phyloP scores from a whole-genome alignment of 768 basidiomycete genomes.

The Boletus eberwhitei region DNA sequence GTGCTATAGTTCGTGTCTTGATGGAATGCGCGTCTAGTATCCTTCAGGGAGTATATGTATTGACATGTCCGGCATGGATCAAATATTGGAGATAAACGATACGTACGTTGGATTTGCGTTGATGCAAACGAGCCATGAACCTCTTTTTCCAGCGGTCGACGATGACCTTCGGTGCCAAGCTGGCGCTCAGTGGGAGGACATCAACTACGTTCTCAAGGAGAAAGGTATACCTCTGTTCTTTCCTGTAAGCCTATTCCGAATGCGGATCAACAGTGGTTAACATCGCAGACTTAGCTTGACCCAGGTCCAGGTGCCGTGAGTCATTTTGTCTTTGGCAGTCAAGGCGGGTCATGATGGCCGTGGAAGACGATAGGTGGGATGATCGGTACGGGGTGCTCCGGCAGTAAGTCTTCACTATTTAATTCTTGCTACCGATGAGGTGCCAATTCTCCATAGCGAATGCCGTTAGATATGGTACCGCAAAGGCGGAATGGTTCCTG shows the following conservation, averaged over 20 bases:
- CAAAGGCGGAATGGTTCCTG: conserved; percentile 84
- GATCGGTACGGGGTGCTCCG: conserved; percentile 84
- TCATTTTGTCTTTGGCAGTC: conserved; percentile 1
- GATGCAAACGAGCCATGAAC: background rate
- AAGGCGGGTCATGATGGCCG: conserved; percentile 8
- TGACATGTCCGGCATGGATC: conserved; percentile 66
- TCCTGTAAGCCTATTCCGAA: conserved; percentile 48
- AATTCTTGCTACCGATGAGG: background rate
- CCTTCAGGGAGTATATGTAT: conserved; percentile 60
- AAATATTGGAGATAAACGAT: conserved; percentile 58
- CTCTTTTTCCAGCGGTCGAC: conserved; percentile 51
- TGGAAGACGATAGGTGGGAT: conserved; percentile 79
- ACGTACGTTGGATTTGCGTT: conserved; percentile 20
- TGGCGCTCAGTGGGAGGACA: conserved; percentile 75
- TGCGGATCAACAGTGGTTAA: background rate
- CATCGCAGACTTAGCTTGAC: conserved; percentile 48
- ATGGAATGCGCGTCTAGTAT: conserved; percentile 25
- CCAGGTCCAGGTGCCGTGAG: conserved; percentile 69
- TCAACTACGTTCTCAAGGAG: conserved; percentile 65
- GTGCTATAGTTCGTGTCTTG: background rate
- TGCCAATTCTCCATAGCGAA: conserved; percentile 46
- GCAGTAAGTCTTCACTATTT: conserved; percentile 49
- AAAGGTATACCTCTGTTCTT: conserved; percentile 81
- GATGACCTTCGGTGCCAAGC: conserved; percentile 75
- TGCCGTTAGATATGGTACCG: conserved; percentile 83